Percentiles rank a stretch among this genome's conserved stretches.
Evolutionary conservation across 1,139 yeast species (phyloP).

Genomic region (Geotrichum cucujoidarum): DNA sequence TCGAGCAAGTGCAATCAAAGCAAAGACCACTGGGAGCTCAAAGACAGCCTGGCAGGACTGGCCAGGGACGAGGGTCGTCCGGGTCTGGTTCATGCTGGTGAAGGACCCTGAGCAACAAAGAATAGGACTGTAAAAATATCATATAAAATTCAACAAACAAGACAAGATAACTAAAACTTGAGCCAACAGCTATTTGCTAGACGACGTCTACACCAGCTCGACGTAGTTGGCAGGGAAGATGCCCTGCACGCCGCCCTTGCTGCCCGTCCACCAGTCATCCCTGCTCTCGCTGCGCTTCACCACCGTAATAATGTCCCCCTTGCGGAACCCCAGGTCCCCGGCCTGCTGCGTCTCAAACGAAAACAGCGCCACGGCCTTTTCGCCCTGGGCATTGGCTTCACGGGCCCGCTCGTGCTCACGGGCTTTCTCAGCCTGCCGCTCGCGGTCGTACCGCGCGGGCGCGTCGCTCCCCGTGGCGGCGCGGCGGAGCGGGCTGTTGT

Average conservation of each 20-base stretch:
- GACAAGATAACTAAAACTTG: background rate
- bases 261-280: conserved; percentile 99
- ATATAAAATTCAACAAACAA: background rate
- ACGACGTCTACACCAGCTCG: conserved; percentile 53
- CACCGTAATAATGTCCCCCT: conserved; percentile 92
- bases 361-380: conserved; percentile 85
- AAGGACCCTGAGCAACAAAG: too few relatives aligned
- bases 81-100: too few relatives aligned
- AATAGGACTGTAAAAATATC: background rate
- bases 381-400: conserved; percentile 38
- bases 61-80: too few relatives aligned
- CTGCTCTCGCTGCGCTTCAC: conserved; percentile 77
- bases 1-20: too few relatives aligned
- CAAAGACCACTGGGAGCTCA: too few relatives aligned
- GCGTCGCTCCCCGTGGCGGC: conserved; percentile 19
- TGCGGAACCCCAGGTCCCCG: conserved; percentile 86
- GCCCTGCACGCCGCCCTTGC: conserved; percentile 75
- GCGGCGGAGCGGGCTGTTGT: conserved; percentile 19
- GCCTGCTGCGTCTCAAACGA: conserved; percentile 85
- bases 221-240: conserved; percentile 97
- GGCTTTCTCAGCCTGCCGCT: conserved; percentile 23
- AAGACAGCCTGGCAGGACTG: too few relatives aligned
- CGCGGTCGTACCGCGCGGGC: conserved; percentile 24
- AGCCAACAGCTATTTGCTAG: too few relatives aligned
- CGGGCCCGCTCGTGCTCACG: conserved; percentile 29